phyloP scores from a whole-genome alignment of 768 basidiomycete genomes.

The Serpula lacrymans region DNA sequence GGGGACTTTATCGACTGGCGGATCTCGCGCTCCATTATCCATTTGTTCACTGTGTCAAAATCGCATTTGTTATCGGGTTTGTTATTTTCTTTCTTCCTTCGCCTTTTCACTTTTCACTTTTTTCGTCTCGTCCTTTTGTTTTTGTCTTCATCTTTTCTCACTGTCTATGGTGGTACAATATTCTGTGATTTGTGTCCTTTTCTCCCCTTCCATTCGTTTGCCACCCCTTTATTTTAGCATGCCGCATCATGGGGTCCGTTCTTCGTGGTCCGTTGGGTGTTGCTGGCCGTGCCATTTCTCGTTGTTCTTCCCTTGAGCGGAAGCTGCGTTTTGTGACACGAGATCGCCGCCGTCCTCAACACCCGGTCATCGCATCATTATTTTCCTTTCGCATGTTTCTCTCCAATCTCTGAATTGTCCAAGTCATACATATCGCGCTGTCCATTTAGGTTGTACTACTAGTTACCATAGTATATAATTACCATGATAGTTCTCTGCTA shows the following conservation, averaged over 20 bases:
- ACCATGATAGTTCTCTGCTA: not conserved
- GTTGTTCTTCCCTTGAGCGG: too few relatives aligned
- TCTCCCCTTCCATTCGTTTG: not conserved
- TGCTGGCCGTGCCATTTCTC: too few relatives aligned
- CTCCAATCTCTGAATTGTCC: conserved; percentile 4
- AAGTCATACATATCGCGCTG: conserved; percentile 12
- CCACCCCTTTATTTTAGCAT: too few relatives aligned
- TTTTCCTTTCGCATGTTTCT: conserved; percentile 6
- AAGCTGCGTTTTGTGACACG: too few relatives aligned
- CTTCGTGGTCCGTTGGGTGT: too few relatives aligned
- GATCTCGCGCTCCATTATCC: not conserved
- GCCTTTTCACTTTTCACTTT: conserved; percentile 8
- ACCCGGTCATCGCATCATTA: too few relatives aligned
- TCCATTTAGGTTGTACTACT: conserved; percentile 32
- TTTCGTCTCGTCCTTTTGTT: conserved; percentile 16
- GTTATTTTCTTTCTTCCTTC: conserved; percentile 12
- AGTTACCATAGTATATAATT: conserved; percentile 14
- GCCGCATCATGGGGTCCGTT: too few relatives aligned
- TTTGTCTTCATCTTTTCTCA: not conserved
- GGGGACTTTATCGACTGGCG: not conserved
- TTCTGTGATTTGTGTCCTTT: conserved; percentile 5
- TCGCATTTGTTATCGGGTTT: conserved; percentile 15
- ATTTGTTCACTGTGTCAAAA: conserved; percentile 9
- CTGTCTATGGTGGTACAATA: too few relatives aligned
- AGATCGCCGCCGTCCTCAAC: too few relatives aligned